Evolutionary conservation across 2,329 filamentous ascomycete genomes (phyloP), one percentile per base, ranked within the genome.

Genomic region (Aulographum hederae): DNA sequence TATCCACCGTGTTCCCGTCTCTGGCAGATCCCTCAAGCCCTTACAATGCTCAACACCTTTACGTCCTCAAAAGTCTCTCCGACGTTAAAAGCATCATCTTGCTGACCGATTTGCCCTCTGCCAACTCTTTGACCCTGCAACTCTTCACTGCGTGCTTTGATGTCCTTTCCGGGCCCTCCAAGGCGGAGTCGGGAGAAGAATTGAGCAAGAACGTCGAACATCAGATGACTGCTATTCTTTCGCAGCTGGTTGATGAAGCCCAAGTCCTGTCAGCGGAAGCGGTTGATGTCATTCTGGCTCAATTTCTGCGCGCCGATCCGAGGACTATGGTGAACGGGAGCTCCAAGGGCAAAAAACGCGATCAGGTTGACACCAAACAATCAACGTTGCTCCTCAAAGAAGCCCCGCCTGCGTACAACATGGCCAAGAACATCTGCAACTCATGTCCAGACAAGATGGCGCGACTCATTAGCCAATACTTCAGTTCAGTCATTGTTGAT

Each of bases 41-140:
- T 6, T 95, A 94, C 61, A 86, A 92, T 54, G 74, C 73, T 38
- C 85, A 95, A 53, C 82, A 98, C 57, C 74, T 89, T 54, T 89
- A 91, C 47, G 79, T 94, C 38, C 64, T 98, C 37, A 72, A 74
- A 38, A 94, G 85, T 13, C 67, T 98, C 18, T 76, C 82, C 34
- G 82, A 92, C 42, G 79, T 93, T 43, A 93, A 95, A 63, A 94
- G 84, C 56, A 81, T 98, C 26, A 69, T 95, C 6, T 70, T 98
- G 26, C 68, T 98, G 41, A 78, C 80, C 38, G 89, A 98, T 44
- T 69, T 95, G 25, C 76, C 84, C 17, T 76, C 78, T 34, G 70
- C 80, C 32, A 82, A 93, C 35, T 68, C 72, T 18, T 67, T 95
- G 28, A 72, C 91, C 17, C 60, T 81, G 6, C 70, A 78, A 29